A percentile compares a stretch with the other conserved stretches of the same genome.
Conservation (phyloP, 768 basidiomycete species). For the Gymnopilus dilepis region DNA sequence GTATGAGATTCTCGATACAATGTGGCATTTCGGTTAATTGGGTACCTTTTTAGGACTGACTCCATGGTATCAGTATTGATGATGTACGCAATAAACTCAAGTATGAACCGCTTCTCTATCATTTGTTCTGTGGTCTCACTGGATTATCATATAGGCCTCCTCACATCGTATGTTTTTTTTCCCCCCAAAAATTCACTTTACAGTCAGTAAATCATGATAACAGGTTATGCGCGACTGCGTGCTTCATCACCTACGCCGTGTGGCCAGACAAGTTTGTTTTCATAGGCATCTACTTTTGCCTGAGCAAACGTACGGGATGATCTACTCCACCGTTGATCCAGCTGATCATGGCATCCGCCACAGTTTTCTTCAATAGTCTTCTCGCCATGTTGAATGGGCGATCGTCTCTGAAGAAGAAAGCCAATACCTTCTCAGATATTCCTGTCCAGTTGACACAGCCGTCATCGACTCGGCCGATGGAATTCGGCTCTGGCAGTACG, state of each 20-base stretch:
- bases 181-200: not conserved
- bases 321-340: not conserved
- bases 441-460: slow-evolving; percentile 12
- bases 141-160: slow-evolving; percentile 27
- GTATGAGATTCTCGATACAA: slow-evolving; percentile 27
- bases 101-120: slow-evolving; percentile 33
- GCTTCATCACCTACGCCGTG: slow-evolving; percentile 40
- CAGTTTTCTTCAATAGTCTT: slow-evolving; percentile 40
- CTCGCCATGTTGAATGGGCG: slow-evolving; percentile 38
- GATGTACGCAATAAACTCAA: slow-evolving; percentile 55
- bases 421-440: slow-evolving; percentile 18
- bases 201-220: not conserved
- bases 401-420: slow-evolving; percentile 27
- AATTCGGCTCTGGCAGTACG: slow-evolving; percentile 18
- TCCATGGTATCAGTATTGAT: slow-evolving; percentile 49
- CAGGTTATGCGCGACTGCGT: slow-evolving; percentile 35
- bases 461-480: slow-evolving; percentile 14
- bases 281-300: slow-evolving; percentile 49
- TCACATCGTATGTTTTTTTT: slow-evolving; percentile 34
- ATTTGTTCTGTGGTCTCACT: not conserved
- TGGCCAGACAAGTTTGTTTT: slow-evolving; percentile 54
- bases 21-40: not conserved
- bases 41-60: slow-evolving; percentile 42
- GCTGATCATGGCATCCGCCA: not conserved
- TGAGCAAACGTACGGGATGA: slow-evolving; percentile 47